Percentiles rank a stretch among this genome's conserved stretches.
Conservation (phyloP, 345 rosid species). For the Syzygium grande region DNA sequence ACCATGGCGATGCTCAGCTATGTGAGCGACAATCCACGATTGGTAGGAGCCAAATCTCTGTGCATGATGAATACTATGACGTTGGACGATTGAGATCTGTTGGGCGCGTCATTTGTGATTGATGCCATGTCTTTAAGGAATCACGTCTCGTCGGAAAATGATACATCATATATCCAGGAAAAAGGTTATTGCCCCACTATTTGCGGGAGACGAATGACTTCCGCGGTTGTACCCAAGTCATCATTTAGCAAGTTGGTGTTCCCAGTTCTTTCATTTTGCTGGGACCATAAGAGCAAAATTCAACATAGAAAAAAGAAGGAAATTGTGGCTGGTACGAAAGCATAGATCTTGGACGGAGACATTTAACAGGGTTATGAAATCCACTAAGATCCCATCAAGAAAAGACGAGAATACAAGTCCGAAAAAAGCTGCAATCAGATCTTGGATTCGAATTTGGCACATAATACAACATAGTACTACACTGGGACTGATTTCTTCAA, state of each 20-base stretch:
- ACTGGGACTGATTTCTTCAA: not conserved
- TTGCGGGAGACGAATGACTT: not conserved
- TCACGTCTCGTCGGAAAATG: not conserved
- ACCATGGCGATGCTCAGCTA: not conserved
- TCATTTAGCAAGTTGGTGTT: not conserved
- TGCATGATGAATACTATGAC: not conserved
- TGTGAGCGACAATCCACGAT: not conserved
- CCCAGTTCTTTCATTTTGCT: not conserved
- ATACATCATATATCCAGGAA: not conserved
- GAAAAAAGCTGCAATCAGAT: not conserved
- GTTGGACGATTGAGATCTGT: not conserved
- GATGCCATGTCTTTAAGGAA: not conserved
- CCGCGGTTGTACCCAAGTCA: not conserved
- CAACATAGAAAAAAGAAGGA: not conserved
- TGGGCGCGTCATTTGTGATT: not conserved
- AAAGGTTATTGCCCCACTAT: not conserved
- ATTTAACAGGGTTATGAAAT: not conserved
- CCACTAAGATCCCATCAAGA: conserved; percentile 1
- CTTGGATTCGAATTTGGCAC: not conserved
- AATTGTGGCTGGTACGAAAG: not conserved
- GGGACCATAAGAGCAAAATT: not conserved
- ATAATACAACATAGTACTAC: not conserved
- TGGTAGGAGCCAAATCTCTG: not conserved
- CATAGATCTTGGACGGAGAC: not conserved
- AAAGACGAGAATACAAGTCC: not conserved